Evolutionary conservation across 371 early-diverging fungal genomes (phyloP).

Genomic region (Saksenaea oblongispora): DNA sequence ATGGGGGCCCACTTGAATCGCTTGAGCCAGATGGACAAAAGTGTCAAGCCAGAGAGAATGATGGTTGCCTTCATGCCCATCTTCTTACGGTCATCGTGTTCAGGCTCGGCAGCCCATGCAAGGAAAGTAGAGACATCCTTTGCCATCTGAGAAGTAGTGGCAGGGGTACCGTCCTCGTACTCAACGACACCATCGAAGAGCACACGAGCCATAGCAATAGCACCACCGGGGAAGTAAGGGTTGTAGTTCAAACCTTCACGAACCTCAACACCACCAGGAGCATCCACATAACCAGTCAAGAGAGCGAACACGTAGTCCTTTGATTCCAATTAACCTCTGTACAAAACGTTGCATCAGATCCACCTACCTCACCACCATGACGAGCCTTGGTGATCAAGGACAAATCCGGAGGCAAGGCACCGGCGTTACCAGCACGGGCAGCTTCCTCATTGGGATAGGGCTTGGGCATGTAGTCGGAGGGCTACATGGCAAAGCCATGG

Average conservation of each 20-base stretch:
- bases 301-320: constrained; percentile 95
- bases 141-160: constrained; percentile 96
- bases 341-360: too few relatives aligned
- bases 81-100: constrained; percentile 96
- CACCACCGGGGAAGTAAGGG: constrained; percentile 99
- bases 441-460: constrained; percentile 98
- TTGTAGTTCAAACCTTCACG: constrained; percentile 98
- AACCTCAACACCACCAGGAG: constrained; percentile 94
- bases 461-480: constrained; percentile 88
- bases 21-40: constrained; percentile 76
- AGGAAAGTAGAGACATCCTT: constrained; percentile 96
- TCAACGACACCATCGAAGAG: constrained; percentile 95
- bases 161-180: constrained; percentile 97
- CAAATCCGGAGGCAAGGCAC: constrained; percentile 96
- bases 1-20: constrained; percentile 77
- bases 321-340: too few relatives aligned
- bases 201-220: constrained; percentile 96
- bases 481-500: constrained; percentile 41
- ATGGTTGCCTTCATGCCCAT: constrained; percentile 91
- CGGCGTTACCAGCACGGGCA: constrained; percentile 95
- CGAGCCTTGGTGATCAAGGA: constrained; percentile 95
- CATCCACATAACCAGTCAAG: constrained; percentile 93
- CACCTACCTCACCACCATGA: constrained; percentile 85
- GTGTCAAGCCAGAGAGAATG: constrained; percentile 58
- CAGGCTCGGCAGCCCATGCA: constrained; percentile 95